These are phyloP conservation scores for Prunus mira DNA, from an alignment of 306 rosid genomes.

Conservation along the genomic window DNA sequence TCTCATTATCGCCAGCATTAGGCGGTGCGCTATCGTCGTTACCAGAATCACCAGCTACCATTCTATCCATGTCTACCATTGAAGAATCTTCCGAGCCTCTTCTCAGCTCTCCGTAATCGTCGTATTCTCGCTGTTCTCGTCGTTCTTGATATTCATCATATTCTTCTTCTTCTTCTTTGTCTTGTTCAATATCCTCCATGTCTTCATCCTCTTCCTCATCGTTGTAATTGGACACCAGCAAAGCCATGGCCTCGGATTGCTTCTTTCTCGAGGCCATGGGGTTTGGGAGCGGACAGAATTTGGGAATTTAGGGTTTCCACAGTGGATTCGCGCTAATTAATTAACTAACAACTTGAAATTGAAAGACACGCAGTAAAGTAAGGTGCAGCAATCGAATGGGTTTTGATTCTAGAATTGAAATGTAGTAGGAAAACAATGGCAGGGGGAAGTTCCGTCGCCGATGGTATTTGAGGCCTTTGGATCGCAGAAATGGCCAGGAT, in stretches of 20 bases:
- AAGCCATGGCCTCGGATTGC: constrained; percentile 72
- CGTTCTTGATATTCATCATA: constrained; percentile 17
- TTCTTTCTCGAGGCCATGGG: constrained; percentile 67
- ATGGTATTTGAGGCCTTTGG: background rate
- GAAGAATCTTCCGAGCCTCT: constrained; percentile 47
- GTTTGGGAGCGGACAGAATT: constrained; percentile 16
- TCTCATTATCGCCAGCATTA: constrained; percentile 18
- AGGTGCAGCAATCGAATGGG: background rate
- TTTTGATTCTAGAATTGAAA: background rate
- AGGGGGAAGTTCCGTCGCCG: background rate
- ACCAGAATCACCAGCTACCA: constrained; percentile 30
- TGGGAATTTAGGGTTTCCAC: background rate
- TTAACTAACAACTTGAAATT: background rate
- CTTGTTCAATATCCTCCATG: constrained; percentile 52
- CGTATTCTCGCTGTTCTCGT: background rate
- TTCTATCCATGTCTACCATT: constrained; percentile 26
- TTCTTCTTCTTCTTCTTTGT: background rate
- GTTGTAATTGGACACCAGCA: constrained; percentile 65
- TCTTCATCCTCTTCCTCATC: constrained; percentile 57
- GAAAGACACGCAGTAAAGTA: background rate
- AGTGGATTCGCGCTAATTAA: background rate
- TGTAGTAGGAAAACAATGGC: background rate
- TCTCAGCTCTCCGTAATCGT: constrained; percentile 17
- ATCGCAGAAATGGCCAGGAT: background rate
- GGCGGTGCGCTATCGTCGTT: constrained; percentile 26